These are phyloP conservation scores for Quercus robur DNA, from an alignment of 306 rosid species.

Conservation along the genomic window DNA sequence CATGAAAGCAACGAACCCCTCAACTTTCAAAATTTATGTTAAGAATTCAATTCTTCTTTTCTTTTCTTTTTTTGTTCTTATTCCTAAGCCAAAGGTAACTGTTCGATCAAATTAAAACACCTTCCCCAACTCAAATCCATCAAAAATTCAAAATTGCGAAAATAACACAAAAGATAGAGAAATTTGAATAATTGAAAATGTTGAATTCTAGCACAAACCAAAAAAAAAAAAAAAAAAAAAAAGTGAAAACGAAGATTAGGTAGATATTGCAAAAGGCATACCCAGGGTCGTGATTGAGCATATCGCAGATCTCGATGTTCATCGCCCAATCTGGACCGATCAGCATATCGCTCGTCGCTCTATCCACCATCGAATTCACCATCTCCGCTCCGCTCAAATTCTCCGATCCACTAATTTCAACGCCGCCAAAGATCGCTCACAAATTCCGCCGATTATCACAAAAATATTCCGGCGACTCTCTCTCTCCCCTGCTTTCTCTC, in stretches of 20 bases:
- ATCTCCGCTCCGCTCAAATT: constrained; percentile 38
- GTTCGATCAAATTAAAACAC: constrained; percentile 18
- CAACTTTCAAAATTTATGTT: background rate
- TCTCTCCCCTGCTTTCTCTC: background rate
- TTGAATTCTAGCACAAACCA: background rate
- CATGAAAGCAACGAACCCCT: background rate
- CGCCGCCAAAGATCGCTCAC: constrained; percentile 17
- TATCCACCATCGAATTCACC: constrained; percentile 94
- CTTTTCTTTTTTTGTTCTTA: background rate
- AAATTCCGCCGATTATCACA: constrained; percentile 22
- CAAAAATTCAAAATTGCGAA: background rate
- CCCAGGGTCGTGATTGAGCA: constrained; percentile 87
- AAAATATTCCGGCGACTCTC: constrained; percentile 27
- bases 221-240: background rate
- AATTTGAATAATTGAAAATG: background rate
- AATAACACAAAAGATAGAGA: background rate
- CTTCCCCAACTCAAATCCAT: background rate
- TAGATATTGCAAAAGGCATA: constrained; percentile 27
- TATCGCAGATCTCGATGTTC: constrained; percentile 98
- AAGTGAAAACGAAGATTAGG: constrained; percentile 18
- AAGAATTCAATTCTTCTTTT: background rate
- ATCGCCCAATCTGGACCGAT: constrained; percentile 99
- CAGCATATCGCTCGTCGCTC: constrained; percentile 93
- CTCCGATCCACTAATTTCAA: constrained; percentile 17
- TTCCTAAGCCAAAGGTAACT: background rate